Conservation (phyloP, 306 rosid species). For the Mucuna pruriens region DNA sequence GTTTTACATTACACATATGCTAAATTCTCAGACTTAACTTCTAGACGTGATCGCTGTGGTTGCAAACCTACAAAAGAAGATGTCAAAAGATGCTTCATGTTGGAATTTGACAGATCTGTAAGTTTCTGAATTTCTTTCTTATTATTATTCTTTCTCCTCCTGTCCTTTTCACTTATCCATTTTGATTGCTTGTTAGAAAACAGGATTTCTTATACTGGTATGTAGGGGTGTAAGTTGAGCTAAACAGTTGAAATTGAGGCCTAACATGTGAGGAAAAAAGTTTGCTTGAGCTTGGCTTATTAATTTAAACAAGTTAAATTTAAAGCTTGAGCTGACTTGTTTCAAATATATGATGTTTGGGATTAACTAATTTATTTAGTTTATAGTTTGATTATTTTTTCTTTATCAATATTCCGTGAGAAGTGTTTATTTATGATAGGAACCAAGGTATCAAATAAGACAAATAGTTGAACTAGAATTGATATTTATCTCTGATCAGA, state of each 20-base stretch:
- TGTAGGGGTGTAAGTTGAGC: background rate
- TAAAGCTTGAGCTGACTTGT: background rate
- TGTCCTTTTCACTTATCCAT: background rate
- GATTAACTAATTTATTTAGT: background rate
- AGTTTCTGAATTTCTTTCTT: conserved; percentile 42
- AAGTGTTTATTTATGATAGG: background rate
- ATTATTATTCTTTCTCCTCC: conserved; percentile 5
- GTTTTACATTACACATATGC: conserved; percentile 96
- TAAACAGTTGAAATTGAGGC: background rate
- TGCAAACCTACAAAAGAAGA: conserved; percentile 97
- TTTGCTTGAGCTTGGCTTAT: background rate
- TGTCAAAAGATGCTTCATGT: conserved; percentile 99
- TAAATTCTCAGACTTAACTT: conserved; percentile 90
- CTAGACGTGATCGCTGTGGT: conserved; percentile 95
- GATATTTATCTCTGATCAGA: no score
- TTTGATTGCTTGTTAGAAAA: conserved; percentile 6
- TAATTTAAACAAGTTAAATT: background rate
- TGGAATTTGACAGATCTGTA: conserved; percentile 97
- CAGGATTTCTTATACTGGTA: background rate
- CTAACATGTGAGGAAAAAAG: background rate
- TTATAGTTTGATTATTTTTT: background rate
- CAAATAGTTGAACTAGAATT: no score
- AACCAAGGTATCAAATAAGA: no score
- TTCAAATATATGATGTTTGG: background rate
- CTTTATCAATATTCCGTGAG: background rate